These are phyloP conservation scores for Colletotrichum incanum DNA, from an alignment of 2,329 filamentous ascomycete genomes.

Conservation along the genomic window DNA sequence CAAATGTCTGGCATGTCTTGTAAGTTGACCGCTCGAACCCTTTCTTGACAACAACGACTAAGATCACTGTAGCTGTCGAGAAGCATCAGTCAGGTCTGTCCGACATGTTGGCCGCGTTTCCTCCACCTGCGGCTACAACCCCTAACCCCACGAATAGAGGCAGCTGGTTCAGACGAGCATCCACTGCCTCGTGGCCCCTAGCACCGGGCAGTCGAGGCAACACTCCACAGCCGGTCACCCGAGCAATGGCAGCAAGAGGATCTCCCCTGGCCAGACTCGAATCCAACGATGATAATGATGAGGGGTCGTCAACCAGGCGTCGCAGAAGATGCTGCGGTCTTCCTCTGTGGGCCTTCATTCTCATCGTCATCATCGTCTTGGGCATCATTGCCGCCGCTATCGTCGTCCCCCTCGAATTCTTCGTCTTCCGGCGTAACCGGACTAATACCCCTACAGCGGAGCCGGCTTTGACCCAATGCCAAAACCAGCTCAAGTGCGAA, in stretches of 20 bases:
- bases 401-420: slow-evolving; percentile 80
- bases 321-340: slow-evolving; percentile 86
- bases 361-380: slow-evolving; percentile 76
- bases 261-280: slow-evolving; percentile 28
- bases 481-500: slow-evolving; percentile 74
- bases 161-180: slow-evolving; percentile 57
- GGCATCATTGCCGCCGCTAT: slow-evolving; percentile 85
- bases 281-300: slow-evolving; percentile 46
- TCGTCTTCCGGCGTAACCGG: slow-evolving; percentile 70
- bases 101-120: slow-evolving; percentile 77
- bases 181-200: slow-evolving; percentile 65
- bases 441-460: slow-evolving; percentile 52
- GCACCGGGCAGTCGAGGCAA: slow-evolving; percentile 47
- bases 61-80: slow-evolving; percentile 54
- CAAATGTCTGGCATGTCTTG: slow-evolving; percentile 57
- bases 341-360: slow-evolving; percentile 82
- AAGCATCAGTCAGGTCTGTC: slow-evolving; percentile 70
- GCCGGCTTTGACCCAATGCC: slow-evolving; percentile 67
- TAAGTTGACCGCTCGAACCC: slow-evolving; percentile 9
- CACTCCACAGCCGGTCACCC: slow-evolving; percentile 36
- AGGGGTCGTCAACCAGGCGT: slow-evolving; percentile 52
- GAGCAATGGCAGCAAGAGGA: slow-evolving; percentile 38
- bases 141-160: slow-evolving; percentile 65
- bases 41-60: slow-evolving; percentile 34
- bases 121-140: slow-evolving; percentile 67